Conservation (phyloP, 73 alveolate genomes). For the Paramecium pentaurelia region DNA sequence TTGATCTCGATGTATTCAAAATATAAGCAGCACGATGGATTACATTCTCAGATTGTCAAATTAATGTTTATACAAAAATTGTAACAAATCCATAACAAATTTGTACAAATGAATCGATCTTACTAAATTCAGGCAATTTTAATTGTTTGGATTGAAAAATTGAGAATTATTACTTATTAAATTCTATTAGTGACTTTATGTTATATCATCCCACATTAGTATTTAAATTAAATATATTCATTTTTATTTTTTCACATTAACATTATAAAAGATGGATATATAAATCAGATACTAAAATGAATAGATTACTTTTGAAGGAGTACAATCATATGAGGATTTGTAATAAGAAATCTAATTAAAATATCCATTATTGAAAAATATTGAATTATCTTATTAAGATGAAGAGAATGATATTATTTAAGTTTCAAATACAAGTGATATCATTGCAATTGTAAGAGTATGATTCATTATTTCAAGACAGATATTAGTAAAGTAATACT, state of each 20-base stretch:
- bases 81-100: neutral
- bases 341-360: neutral
- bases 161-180: neutral
- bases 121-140: neutral
- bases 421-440: conserved; percentile 23
- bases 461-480: neutral
- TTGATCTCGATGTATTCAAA: neutral
- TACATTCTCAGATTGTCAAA: neutral
- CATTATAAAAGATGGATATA: neutral
- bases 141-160: neutral
- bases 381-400: neutral
- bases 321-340: neutral
- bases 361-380: neutral
- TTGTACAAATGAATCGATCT: neutral
- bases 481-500: neutral
- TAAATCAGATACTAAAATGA: neutral
- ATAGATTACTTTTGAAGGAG: neutral
- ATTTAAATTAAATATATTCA: neutral
- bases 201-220: neutral
- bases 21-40: neutral
- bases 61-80: neutral
- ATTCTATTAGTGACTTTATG: neutral
- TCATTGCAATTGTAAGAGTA: neutral
- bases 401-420: neutral
- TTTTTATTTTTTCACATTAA: too few species aligned